A percentile compares a stretch with the other conserved stretches of the same genome.
Evolutionary conservation across 2,329 filamentous ascomycete genomes (phyloP).

Genomic region (Bisporella sp.): DNA sequence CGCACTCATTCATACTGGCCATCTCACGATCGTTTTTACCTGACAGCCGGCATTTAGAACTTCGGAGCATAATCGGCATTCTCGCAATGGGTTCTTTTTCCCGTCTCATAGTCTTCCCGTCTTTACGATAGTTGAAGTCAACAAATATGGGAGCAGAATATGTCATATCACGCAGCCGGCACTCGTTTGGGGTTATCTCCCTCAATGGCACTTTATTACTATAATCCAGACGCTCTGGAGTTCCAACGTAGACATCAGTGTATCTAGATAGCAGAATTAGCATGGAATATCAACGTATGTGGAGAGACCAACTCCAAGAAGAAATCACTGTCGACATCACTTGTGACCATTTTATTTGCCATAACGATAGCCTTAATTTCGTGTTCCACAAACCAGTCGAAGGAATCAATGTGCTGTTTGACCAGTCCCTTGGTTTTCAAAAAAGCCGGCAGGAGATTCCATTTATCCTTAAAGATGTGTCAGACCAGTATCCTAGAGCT

Average conservation of each 20-base stretch:
- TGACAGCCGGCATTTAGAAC: conserved; percentile 82
- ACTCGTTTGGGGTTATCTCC: conserved; percentile 91
- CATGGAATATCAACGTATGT: not conserved
- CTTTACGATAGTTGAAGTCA: conserved; percentile 84
- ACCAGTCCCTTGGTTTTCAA: conserved; percentile 93
- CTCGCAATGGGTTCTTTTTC: conserved; percentile 77
- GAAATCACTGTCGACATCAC: conserved; percentile 88
- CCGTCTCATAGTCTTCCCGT: conserved; percentile 66
- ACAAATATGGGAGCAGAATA: conserved; percentile 93
- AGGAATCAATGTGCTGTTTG: conserved; percentile 85
- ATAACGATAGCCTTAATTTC: conserved; percentile 96
- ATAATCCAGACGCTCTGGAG: conserved; percentile 71
- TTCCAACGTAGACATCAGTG: conserved; percentile 81
- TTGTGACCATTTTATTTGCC: conserved; percentile 80
- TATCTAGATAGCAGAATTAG: conserved; percentile 38
- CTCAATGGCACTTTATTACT: conserved; percentile 63
- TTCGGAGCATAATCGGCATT: conserved; percentile 95
- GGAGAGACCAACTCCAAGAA: conserved; percentile 59
- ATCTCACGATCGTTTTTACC: conserved; percentile 82
- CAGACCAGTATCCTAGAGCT: conserved; percentile 4
- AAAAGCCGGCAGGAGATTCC: conserved; percentile 95
- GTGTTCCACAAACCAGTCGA: conserved; percentile 96
- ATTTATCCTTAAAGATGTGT: conserved; percentile 71
- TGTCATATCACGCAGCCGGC: conserved; percentile 92
- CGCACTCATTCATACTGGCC: conserved; percentile 90